Conservation (phyloP, 225 moss, liverwort and hornwort species). For the Physcomitrellopsis africana region DNA sequence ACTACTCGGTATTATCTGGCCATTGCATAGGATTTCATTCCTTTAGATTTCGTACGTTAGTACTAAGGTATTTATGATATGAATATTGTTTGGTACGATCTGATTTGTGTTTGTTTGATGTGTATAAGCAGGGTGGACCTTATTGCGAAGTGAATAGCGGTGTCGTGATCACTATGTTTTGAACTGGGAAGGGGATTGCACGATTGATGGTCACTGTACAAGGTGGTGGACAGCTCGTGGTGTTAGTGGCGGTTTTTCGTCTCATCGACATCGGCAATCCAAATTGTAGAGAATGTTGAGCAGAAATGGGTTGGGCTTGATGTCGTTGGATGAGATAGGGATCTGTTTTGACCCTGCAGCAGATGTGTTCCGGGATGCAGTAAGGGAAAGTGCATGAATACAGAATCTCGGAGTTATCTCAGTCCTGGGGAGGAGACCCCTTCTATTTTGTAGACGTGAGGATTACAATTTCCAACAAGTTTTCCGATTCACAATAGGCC, state of each 20-base stretch:
- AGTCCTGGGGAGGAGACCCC: background rate
- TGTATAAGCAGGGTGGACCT: background rate
- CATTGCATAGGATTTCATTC: no score
- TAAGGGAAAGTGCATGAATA: background rate
- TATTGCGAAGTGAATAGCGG: background rate
- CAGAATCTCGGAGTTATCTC: background rate
- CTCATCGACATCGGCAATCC: background rate
- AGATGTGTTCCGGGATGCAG: conserved; percentile 6
- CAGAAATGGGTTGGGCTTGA: background rate
- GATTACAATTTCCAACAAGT: background rate
- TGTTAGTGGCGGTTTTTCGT: background rate
- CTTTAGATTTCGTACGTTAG: no score
- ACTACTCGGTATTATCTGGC: no score
- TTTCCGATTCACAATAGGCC: background rate
- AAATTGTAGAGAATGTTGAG: background rate
- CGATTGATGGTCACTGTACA: conserved; percentile 15
- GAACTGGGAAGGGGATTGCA: background rate
- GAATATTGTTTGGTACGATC: background rate
- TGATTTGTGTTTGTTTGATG: background rate
- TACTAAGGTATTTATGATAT: background rate
- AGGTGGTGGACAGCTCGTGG: conserved; percentile 11
- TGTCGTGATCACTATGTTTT: background rate
- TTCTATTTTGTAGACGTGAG: background rate
- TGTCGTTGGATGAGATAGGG: background rate
- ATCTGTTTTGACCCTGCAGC: background rate